Base-by-base conservation (phyloP, 2,329 filamentous ascomycete genomes). In the Madurella fahalii region DNA sequence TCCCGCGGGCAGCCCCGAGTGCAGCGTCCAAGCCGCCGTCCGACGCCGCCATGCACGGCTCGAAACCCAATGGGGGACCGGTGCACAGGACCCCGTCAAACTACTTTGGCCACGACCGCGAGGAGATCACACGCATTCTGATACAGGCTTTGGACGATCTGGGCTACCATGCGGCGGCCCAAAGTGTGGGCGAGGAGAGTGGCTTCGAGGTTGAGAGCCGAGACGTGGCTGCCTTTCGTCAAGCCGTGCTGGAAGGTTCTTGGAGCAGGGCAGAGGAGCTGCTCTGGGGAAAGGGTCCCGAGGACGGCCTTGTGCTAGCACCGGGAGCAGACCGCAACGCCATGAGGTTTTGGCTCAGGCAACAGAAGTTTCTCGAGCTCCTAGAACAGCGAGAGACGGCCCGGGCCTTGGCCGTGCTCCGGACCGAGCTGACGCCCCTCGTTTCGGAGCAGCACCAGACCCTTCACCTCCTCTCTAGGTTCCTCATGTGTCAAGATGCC, bases 281-380 rank as follows among this genome's bases (percentile, higher is more conserved):
- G 49, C 75, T 99, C 51, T 82, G 88, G 39, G 85, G 82, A 2
- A 76, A 76, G 0, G 65, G 68, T 2, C 64, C 67, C 20, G 58
- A 70, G 31, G 73, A 70, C 60, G 89, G 86, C 2, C 74, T 99
- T 52, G 82, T 90, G 15, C 78, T 97, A 50, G 83, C 86, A 15
- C 82, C 89, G 42, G 86, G 83, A 20, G 87, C 90, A 7, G 87
- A 96, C 64, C 80, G 81, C 54, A 84, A 86, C 61, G 78, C 87
- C 50, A 93, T 99, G 87, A 81, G 86, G 45, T 96, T 97, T 69
- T 86, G 85, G 76, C 77, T 99, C 64, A 82, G 93, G 60, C 89
- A 95, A 68, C 94, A 99, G 69, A 97, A 97, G 70, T 99, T 93
- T 65, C 77, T 99, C 31, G 94, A 99, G 73, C 75, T 96, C 9